Evolutionary conservation across 2,329 filamentous ascomycete species (phyloP).

Genomic region (Harringtonia aguacate): DNA sequence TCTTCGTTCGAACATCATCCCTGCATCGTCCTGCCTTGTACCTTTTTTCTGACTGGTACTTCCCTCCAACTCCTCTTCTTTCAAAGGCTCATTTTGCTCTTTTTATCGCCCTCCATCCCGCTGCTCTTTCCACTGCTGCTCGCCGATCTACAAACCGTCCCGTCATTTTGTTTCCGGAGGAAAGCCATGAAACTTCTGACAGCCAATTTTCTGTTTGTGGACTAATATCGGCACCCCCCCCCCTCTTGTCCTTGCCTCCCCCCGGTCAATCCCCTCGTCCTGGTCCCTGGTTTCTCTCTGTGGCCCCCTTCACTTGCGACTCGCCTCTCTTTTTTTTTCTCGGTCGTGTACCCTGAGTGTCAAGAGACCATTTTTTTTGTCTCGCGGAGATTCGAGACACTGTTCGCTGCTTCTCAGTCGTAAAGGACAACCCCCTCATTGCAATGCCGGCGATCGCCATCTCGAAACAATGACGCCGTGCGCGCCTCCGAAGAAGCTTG

Average conservation of each 20-base stretch:
- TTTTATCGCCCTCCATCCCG: too few species aligned
- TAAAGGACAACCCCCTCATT: neutral
- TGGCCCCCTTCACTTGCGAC: neutral
- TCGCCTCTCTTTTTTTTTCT: neutral
- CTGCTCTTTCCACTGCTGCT: too few species aligned
- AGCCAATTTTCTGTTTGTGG: conserved; percentile 3
- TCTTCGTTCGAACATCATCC: too few species aligned
- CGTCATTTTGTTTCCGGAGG: neutral
- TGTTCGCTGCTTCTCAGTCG: neutral
- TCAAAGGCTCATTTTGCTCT: too few species aligned
- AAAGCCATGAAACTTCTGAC: conserved; percentile 1
- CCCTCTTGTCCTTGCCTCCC: too few species aligned
- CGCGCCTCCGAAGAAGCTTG: conserved; percentile 23
- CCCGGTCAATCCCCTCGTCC: neutral
- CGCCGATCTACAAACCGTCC: neutral
- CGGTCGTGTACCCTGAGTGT: neutral
- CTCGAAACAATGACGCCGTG: conserved; percentile 33
- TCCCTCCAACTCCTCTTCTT: too few species aligned
- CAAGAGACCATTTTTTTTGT: neutral
- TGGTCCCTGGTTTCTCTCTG: neutral
- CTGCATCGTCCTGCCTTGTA: too few species aligned
- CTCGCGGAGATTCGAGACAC: neutral
- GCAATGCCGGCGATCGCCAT: conserved; percentile 22
- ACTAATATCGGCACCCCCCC: neutral
- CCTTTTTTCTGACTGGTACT: too few species aligned